phyloP scores from a whole-genome alignment of 306 rosid species.

The Malus sylvestris region DNA sequence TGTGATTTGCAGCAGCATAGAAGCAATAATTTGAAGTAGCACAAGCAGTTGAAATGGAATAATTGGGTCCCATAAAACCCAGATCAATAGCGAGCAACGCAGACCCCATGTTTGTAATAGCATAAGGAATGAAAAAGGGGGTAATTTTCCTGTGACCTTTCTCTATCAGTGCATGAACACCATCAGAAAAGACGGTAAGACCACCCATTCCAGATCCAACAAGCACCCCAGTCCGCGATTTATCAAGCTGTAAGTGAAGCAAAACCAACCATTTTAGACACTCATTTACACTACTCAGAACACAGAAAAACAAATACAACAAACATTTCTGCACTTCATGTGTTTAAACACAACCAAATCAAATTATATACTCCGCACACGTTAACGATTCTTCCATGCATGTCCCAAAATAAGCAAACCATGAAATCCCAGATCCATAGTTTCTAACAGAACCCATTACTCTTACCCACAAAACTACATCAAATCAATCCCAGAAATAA shows the following conservation, averaged over 20 bases:
- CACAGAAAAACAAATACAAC: neutral
- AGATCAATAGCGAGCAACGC: constrained; percentile 91
- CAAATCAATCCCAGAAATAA: neutral
- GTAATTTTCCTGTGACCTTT: constrained; percentile 81
- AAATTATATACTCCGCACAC: neutral
- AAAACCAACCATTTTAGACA: constrained; percentile 2
- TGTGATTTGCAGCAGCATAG: constrained; percentile 93
- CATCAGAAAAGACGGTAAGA: constrained; percentile 76
- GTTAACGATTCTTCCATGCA: constrained; percentile 1
- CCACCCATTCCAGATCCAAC: constrained; percentile 99
- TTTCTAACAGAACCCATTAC: neutral
- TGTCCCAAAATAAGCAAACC: neutral
- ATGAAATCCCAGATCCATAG: constrained; percentile 2
- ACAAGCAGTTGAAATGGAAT: constrained; percentile 94
- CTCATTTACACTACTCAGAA: neutral
- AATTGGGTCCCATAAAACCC: constrained; percentile 95
- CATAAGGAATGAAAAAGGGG: constrained; percentile 91
- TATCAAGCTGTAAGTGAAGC: constrained; percentile 53
- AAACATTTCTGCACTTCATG: too few relatives aligned
- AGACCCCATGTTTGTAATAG: constrained; percentile 93
- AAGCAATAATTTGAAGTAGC: constrained; percentile 97
- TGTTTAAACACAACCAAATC: neutral
- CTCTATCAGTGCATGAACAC: constrained; percentile 75
- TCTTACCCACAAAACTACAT: neutral
- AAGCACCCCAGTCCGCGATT: constrained; percentile 79